These are phyloP conservation scores for Rhamnella rubrinervis DNA, from an alignment of 331 rosid species.

Conservation along the genomic window DNA sequence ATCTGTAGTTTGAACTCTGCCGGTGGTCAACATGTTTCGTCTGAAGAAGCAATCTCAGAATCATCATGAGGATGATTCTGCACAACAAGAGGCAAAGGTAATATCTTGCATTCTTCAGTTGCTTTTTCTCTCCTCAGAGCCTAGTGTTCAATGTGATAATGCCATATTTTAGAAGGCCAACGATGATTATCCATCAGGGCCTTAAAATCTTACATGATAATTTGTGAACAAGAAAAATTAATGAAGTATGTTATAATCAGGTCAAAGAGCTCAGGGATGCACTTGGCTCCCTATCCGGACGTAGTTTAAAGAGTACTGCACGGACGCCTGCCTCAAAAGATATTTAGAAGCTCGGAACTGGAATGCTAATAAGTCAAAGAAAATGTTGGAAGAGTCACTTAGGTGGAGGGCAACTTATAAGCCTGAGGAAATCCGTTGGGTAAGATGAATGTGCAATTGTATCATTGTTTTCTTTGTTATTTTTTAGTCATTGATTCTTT, in stretches of 20 bases:
- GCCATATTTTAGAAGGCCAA: no score
- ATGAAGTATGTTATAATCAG: slow-evolving; percentile 35
- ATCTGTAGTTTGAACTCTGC: slow-evolving; percentile 10
- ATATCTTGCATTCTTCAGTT: background rate
- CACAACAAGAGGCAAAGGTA: slow-evolving; percentile 43
- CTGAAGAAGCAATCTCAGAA: slow-evolving; percentile 47
- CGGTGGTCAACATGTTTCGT: slow-evolving; percentile 51
- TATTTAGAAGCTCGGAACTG: slow-evolving; percentile 84
- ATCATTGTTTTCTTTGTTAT: background rate
- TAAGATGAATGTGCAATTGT: slow-evolving; percentile 17
- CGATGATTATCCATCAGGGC: background rate
- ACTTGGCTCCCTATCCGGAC: slow-evolving; percentile 65
- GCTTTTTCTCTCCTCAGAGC: no score
- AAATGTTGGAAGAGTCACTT: slow-evolving; percentile 78
- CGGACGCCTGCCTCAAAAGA: slow-evolving; percentile 71
- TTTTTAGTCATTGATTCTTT: background rate
- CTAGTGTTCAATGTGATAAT: no score
- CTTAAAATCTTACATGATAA: background rate
- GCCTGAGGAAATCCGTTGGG: slow-evolving; percentile 97
- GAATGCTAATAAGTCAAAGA: slow-evolving; percentile 77
- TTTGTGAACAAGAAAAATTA: background rate
- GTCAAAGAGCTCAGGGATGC: slow-evolving; percentile 61
- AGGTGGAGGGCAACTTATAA: slow-evolving; percentile 77
- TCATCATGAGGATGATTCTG: slow-evolving; percentile 45
- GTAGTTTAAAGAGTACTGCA: slow-evolving; percentile 64